Conservation (phyloP, 225 moss, liverwort and hornwort species). For the Polytrichum formosum region DNA sequence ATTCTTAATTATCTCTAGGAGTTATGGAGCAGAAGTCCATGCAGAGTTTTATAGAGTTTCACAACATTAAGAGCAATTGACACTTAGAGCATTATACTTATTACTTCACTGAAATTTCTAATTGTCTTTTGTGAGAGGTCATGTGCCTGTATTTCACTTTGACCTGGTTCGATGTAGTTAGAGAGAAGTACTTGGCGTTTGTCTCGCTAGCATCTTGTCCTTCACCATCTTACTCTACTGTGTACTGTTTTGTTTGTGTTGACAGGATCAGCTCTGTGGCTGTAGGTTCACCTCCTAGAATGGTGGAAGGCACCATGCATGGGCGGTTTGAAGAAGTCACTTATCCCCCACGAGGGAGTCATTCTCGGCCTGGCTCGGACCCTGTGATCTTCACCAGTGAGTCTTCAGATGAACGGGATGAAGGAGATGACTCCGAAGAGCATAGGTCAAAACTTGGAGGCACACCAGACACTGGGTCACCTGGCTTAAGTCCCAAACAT, state of each 20-base stretch:
- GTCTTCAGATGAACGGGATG: slow-evolving; percentile 57
- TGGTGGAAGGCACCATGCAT: slow-evolving; percentile 63
- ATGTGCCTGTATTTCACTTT: too few species aligned
- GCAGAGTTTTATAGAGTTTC: too few species aligned
- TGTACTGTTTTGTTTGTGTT: slow-evolving; percentile 10
- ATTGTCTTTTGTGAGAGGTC: too few species aligned
- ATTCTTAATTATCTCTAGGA: not conserved
- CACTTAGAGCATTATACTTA: too few species aligned
- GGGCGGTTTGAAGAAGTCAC: slow-evolving; percentile 71
- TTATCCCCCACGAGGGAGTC: slow-evolving; percentile 49
- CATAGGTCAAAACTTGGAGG: slow-evolving; percentile 39
- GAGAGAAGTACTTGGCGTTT: too few species aligned
- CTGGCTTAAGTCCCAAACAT: slow-evolving; percentile 37
- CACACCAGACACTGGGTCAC: slow-evolving; percentile 43
- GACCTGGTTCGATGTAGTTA: too few species aligned
- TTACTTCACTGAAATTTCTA: too few species aligned
- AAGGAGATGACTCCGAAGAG: slow-evolving; percentile 32
- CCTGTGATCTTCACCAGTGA: slow-evolving; percentile 63
- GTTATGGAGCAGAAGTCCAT: too few species aligned
- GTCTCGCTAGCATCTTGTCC: too few species aligned
- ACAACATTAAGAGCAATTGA: too few species aligned
- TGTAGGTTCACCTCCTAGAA: slow-evolving; percentile 54
- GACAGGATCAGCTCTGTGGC: slow-evolving; percentile 44
- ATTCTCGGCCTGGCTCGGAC: slow-evolving; percentile 53
- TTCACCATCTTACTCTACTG: too few species aligned